phyloP scores from a whole-genome alignment of 768 basidiomycete species.

The Rhodotorula toruloides region DNA sequence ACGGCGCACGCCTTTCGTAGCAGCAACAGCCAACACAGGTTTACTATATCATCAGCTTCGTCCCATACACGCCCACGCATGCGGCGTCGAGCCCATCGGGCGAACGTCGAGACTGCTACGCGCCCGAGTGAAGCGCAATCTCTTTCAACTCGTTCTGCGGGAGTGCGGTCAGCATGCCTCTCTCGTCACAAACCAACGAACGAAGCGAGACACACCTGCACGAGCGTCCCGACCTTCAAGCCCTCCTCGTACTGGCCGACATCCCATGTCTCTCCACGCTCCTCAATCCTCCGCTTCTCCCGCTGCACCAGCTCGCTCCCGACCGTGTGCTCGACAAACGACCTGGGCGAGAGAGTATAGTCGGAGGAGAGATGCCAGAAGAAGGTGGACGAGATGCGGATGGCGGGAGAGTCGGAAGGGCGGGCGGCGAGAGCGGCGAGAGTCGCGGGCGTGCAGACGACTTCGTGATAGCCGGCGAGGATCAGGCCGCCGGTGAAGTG shows the following conservation, averaged over 20 bases:
- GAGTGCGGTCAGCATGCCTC: background rate
- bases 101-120: no score
- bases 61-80: no score
- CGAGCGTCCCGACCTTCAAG: constrained; percentile 86
- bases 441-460: constrained; percentile 79
- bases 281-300: constrained; percentile 49
- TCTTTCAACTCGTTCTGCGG: constrained; percentile 65
- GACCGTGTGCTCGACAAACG: constrained; percentile 62
- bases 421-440: constrained; percentile 63
- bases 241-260: constrained; percentile 53
- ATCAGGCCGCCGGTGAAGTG: constrained; percentile 57
- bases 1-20: no score
- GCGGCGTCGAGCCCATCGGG: no score
- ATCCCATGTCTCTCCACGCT: constrained; percentile 48
- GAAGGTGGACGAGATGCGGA: constrained; percentile 93
- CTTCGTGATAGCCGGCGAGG: constrained; percentile 90
- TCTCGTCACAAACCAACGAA: constrained; percentile 40
- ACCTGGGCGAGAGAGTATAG: constrained; percentile 64
- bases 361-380: constrained; percentile 54
- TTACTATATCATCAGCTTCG: no score
- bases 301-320: constrained; percentile 53
- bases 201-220: constrained; percentile 57
- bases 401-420: constrained; percentile 52
- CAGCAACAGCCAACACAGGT: no score
- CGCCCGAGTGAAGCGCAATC: constrained; percentile 70